Evolutionary conservation across 352 stramenopile genomes (phyloP).

Genomic region (Phytophthora citricola): DNA sequence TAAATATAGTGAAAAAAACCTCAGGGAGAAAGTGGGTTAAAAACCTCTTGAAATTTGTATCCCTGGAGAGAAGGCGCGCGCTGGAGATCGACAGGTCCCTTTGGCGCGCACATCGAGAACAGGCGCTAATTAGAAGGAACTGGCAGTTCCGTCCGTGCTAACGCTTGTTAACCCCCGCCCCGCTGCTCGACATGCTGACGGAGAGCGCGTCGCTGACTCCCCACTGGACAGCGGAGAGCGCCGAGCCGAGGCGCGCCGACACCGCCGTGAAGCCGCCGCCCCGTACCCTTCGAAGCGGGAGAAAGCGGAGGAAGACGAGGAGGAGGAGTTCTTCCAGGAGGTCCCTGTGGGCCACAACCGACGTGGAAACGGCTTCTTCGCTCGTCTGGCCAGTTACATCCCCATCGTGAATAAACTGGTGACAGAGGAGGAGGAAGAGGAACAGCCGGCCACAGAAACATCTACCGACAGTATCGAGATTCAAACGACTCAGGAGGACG

Average conservation of each 20-base stretch:
- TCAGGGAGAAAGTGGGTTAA: neutral
- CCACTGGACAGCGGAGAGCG: conserved; percentile 32
- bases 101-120: too few relatives aligned
- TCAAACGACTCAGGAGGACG: conserved; percentile 37
- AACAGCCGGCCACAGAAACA: conserved; percentile 17
- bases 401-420: conserved; percentile 67
- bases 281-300: conserved; percentile 41
- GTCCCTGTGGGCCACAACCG: conserved; percentile 2
- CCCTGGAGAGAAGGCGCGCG: too few relatives aligned
- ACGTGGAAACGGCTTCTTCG: conserved; percentile 47
- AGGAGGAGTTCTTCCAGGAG: conserved; percentile 19
- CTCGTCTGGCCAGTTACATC: conserved; percentile 70
- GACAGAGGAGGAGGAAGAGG: conserved; percentile 40
- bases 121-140: neutral
- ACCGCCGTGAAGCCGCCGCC: conserved; percentile 46
- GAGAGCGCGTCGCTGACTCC: conserved; percentile 29
- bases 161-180: neutral
- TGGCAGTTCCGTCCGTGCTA: neutral
- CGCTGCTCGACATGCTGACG: conserved; percentile 33
- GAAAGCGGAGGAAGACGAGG: conserved; percentile 22
- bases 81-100: too few relatives aligned
- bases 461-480: conserved; percentile 21
- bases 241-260: conserved; percentile 32
- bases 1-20: conserved; percentile 22
- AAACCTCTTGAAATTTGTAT: conserved; percentile 19